Evolutionary conservation across 345 rosid genomes (phyloP).

Genomic region (Sonneratia alba): DNA sequence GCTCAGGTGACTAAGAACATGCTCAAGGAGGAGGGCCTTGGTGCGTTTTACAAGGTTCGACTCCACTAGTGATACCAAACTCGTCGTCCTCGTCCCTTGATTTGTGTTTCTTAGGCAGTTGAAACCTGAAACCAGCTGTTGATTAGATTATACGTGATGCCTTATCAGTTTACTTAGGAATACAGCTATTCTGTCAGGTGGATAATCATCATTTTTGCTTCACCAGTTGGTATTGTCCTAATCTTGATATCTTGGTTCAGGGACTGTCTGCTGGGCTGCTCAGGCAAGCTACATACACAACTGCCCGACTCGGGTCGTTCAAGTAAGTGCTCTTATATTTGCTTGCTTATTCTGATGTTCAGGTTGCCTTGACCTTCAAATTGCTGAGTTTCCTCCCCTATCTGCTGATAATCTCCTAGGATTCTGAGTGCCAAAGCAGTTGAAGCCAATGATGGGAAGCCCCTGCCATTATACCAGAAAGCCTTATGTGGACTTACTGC

Average conservation of each 20-base stretch:
- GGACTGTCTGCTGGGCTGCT: conserved; percentile 94
- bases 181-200: neutral
- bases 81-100: neutral
- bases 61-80: neutral
- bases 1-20: conserved; percentile 56
- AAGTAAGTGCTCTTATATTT: conserved; percentile 37
- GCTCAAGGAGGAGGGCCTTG: conserved; percentile 75
- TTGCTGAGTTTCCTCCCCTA: neutral
- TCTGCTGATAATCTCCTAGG: conserved; percentile 8
- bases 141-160: neutral
- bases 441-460: conserved; percentile 90
- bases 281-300: conserved; percentile 97
- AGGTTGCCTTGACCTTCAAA: neutral
- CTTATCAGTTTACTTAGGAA: neutral
- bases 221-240: neutral
- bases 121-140: neutral
- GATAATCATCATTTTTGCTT: neutral
- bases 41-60: conserved; percentile 74
- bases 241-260: conserved; percentile 24
- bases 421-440: conserved; percentile 58
- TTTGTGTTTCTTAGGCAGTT: neutral
- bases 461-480: conserved; percentile 88
- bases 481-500: conserved; percentile 97
- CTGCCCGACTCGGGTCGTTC: conserved; percentile 96
- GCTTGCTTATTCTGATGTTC: neutral